Conservation (phyloP, 202 grass and related monocot genomes). For the Elaeis oleifera region DNA sequence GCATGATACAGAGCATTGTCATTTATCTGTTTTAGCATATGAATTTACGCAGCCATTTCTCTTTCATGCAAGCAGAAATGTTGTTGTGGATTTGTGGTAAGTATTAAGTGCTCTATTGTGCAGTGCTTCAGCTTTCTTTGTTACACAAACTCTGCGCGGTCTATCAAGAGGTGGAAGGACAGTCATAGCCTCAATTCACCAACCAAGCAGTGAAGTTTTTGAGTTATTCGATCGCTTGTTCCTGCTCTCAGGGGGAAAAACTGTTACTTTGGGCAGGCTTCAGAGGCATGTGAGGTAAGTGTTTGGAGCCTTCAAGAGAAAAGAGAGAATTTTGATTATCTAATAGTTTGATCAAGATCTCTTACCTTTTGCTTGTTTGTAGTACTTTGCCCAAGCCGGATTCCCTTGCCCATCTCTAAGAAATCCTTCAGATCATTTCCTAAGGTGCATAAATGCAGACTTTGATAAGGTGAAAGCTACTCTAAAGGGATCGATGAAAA, state of each 20-base stretch:
- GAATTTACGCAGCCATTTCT: no score
- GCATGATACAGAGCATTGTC: no score
- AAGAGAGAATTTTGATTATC: not conserved
- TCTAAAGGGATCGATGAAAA: constrained; percentile 92
- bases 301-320: not conserved
- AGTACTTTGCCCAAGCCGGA: constrained; percentile 95
- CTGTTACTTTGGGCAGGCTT: constrained; percentile 84
- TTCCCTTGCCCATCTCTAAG: constrained; percentile 74
- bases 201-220: constrained; percentile 97
- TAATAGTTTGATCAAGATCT: not conserved
- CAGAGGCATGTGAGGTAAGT: constrained; percentile 71
- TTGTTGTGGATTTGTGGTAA: not conserved
- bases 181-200: constrained; percentile 77
- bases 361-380: not conserved
- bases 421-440: constrained; percentile 94
- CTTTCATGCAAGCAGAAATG: no score
- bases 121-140: constrained; percentile 94
- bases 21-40: no score
- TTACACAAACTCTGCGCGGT: constrained; percentile 77
- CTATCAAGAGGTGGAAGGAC: constrained; percentile 78
- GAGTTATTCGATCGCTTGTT: constrained; percentile 80
- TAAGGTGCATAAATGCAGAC: constrained; percentile 85
- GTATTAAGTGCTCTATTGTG: not conserved
- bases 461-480: constrained; percentile 99
- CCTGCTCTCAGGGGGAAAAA: constrained; percentile 83